Evolutionary conservation across 2,329 filamentous ascomycete species (phyloP), one percentile per base, ranked within the genome.

Genomic region (Cadophora sp.): DNA sequence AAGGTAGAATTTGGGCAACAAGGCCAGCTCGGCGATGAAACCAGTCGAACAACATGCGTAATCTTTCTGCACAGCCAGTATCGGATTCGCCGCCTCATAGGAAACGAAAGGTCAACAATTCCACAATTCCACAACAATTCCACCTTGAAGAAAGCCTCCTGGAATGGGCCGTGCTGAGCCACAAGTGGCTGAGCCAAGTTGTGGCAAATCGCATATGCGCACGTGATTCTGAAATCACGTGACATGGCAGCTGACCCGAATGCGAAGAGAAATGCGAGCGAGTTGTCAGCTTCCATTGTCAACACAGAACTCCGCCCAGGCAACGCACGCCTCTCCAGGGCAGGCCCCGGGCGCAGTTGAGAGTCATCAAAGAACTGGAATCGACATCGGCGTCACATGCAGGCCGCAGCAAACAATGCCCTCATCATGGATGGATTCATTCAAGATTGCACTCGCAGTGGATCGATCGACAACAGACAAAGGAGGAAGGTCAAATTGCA

Each of bases 11-110:
- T 16, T 27, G 36, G 20, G n/a, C 2, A 24, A 41, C 11, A 43
- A 24, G n/a, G 14, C 20, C 20, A 58, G 36, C 55, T 58, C 53
- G 6, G 11, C 39, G 55, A 18, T 41, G 36, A 41, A 41, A 41
- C 20, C 33, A 43, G 36, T 55, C n/a, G 30, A 16, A 55, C 16
- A 11, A 39, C 33, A 20, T 48, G 45, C 45, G 20, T 58, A 58
- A 43, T 36, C 24, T n/a, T n/a, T n/a, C n/a, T 47, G 43, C 58
- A 45, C 58, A 60, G 58, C 58, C 58, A 60, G 22, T 18, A 33
- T 60, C 24, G 18, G 39, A 30, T 48, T 60, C 43, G 27, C 43
- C 43, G 39, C 43, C 27, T 27, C 22, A 45, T n/a, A 14, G 14
- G 20, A 11, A 30, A 60, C 41, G 39, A 11, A 30, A 60, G 24